Conservation (phyloP, 1,284 basidiomycete species). For the Marasmius tenuissimus region DNA sequence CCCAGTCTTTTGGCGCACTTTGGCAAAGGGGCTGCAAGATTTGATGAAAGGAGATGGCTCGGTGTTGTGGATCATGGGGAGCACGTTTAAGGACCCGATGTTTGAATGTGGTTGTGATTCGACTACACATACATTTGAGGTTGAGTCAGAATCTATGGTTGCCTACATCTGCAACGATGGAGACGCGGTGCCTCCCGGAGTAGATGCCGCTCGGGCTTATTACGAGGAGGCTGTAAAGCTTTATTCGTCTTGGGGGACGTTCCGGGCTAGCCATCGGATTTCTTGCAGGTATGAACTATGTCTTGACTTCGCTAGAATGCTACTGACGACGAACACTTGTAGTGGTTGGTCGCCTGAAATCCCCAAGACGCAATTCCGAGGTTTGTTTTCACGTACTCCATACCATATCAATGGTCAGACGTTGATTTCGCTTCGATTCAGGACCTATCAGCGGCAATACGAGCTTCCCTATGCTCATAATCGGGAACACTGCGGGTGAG, state of each 20-base stretch:
- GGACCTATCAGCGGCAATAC: conserved; percentile 15
- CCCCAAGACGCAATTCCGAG: conserved; percentile 15
- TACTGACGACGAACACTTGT: too few species aligned
- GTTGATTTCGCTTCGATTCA: not conserved
- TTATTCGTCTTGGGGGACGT: too few species aligned
- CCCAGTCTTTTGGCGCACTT: conserved; percentile 9
- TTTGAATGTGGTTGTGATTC: conserved; percentile 16
- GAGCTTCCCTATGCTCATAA: conserved; percentile 9
- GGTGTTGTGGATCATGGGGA: conserved; percentile 12
- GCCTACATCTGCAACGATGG: not conserved
- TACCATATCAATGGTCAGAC: too few species aligned
- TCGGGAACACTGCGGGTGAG: conserved; percentile 15
- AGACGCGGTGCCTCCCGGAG: not conserved
- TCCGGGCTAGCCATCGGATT: conserved; percentile 12
- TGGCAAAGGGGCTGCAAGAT: conserved; percentile 17
- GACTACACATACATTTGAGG: not conserved
- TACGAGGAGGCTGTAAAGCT: not conserved
- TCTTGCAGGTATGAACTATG: conserved; percentile 3
- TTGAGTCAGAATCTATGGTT: not conserved
- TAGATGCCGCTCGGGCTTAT: not conserved
- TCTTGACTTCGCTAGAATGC: not conserved
- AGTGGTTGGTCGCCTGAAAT: conserved; percentile 18
- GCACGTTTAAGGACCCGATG: not conserved
- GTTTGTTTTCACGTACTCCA: not conserved
- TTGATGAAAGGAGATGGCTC: conserved; percentile 16